Percentiles rank a stretch among this genome's conserved stretches.
phyloP scores from a whole-genome alignment of 1,284 basidiomycete species.

The Apiotrichum akiyoshidainum region DNA sequence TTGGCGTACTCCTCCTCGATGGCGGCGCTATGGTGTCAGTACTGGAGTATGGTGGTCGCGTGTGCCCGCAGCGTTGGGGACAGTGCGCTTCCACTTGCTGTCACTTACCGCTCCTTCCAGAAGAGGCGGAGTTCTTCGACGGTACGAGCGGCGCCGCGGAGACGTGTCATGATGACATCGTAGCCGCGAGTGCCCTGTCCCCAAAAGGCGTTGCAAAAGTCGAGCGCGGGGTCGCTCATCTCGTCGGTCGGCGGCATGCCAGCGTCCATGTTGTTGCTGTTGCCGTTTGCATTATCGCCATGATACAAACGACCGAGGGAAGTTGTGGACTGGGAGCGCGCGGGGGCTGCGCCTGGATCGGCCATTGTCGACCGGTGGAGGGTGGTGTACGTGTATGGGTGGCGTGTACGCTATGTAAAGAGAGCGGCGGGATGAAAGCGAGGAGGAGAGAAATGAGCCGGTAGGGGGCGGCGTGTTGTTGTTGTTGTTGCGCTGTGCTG shows the following conservation, averaged over 20 bases:
- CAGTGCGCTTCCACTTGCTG: not conserved
- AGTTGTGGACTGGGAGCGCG: conserved; percentile 46
- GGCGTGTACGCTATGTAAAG: no score
- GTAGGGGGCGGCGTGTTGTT: no score
- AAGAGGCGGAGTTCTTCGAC: conserved; percentile 81
- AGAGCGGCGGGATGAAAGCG: no score
- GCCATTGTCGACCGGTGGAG: conserved; percentile 11
- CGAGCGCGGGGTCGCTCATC: conserved; percentile 52
- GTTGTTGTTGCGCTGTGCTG: no score
- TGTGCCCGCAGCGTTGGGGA: not conserved
- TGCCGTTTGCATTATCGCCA: conserved; percentile 17
- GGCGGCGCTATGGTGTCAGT: conserved; percentile 27
- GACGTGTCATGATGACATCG: conserved; percentile 81
- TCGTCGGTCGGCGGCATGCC: conserved; percentile 25
- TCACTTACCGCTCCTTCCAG: conserved; percentile 80
- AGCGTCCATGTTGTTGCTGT: conserved; percentile 17
- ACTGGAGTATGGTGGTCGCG: not conserved
- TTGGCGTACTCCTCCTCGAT: conserved; percentile 96
- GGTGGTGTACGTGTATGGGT: no score
- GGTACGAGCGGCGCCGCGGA: conserved; percentile 79
- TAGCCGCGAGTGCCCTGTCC: conserved; percentile 79
- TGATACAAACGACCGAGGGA: conserved; percentile 47
- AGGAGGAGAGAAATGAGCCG: no score
- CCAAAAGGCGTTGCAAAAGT: conserved; percentile 99
- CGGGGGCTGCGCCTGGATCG: conserved; percentile 24